Percentiles rank a stretch among this genome's conserved stretches.
Evolutionary conservation across 78 protist species (phyloP).

Genomic region (Acrasis kona): DNA sequence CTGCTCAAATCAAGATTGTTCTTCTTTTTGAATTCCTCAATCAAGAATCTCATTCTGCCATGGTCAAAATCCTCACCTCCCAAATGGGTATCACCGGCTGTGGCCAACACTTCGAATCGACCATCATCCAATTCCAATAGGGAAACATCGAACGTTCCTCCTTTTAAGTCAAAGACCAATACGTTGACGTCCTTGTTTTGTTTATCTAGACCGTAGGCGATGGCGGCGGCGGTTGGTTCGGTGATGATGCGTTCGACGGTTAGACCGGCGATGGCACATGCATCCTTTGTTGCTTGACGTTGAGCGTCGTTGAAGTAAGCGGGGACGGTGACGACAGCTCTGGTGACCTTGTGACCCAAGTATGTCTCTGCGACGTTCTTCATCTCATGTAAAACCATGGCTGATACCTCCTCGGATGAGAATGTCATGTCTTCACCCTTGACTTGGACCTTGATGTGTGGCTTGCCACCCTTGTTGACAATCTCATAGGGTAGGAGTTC

Average conservation of each 20-base stretch:
- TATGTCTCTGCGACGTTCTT: constrained; percentile 87
- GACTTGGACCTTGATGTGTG: constrained; percentile 72
- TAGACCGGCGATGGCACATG: constrained; percentile 80
- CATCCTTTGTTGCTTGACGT: constrained; percentile 67
- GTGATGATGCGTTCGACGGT: constrained; percentile 92
- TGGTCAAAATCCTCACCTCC: constrained; percentile 99
- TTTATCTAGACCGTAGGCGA: constrained; percentile 87
- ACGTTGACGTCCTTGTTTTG: constrained; percentile 85
- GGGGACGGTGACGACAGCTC: constrained; percentile 77
- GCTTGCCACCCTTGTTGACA: constrained; percentile 67
- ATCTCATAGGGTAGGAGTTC: constrained; percentile 92
- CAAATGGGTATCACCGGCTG: constrained; percentile 97
- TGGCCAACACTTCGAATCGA: constrained; percentile 93
- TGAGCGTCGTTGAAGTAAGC: constrained; percentile 85
- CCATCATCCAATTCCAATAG: constrained; percentile 91
- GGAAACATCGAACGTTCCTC: constrained; percentile 99
- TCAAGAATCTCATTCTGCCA: constrained; percentile 78
- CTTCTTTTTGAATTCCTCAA: constrained; percentile 78
- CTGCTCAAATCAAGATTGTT: constrained; percentile 38
- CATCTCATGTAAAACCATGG: constrained; percentile 95
- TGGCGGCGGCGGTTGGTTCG: constrained; percentile 98
- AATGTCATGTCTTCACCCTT: constrained; percentile 71
- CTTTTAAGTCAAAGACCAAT: constrained; percentile 98
- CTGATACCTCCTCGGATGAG: constrained; percentile 96
- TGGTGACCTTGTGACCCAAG: constrained; percentile 22